Evolutionary conservation across 2,329 filamentous ascomycete genomes (phyloP).

Genomic region (Fusarium foetens): DNA sequence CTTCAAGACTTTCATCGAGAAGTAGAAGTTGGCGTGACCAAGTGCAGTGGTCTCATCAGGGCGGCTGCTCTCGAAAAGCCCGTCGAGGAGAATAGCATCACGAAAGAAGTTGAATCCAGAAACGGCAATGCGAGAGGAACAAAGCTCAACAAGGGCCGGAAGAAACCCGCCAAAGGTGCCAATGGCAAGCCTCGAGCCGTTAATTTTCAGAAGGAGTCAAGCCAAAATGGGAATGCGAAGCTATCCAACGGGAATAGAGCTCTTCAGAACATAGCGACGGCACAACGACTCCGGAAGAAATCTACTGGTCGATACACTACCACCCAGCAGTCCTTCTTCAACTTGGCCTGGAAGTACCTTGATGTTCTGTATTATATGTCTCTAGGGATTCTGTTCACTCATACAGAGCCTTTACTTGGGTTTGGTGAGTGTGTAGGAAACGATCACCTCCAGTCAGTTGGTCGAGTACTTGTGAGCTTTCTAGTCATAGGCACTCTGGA

Average conservation of each 20-base stretch:
- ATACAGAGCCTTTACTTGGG: background rate
- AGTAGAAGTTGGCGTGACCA: background rate
- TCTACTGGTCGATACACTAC: background rate
- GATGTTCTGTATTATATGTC: slow-evolving; percentile 3
- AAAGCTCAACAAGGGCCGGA: background rate
- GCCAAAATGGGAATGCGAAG: background rate
- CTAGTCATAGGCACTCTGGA: slow-evolving; percentile 38
- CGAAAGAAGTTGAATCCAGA: background rate
- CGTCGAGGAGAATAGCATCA: background rate
- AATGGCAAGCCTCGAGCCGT: background rate
- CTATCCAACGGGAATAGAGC: background rate
- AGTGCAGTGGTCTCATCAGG: background rate
- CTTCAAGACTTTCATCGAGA: background rate
- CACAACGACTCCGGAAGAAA: background rate
- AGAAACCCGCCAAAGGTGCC: background rate
- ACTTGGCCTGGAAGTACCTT: background rate
- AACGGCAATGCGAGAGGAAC: background rate
- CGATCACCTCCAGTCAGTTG: background rate
- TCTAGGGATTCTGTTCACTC: slow-evolving; percentile 14
- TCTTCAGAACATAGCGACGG: background rate
- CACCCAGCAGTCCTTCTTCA: background rate
- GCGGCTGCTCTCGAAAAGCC: background rate
- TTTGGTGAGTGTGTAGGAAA: background rate
- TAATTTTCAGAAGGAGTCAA: background rate
- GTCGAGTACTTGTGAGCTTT: slow-evolving; percentile 33